Conservation (phyloP, 2,329 filamentous ascomycete species). For the Stachybotrys chartarum region DNA sequence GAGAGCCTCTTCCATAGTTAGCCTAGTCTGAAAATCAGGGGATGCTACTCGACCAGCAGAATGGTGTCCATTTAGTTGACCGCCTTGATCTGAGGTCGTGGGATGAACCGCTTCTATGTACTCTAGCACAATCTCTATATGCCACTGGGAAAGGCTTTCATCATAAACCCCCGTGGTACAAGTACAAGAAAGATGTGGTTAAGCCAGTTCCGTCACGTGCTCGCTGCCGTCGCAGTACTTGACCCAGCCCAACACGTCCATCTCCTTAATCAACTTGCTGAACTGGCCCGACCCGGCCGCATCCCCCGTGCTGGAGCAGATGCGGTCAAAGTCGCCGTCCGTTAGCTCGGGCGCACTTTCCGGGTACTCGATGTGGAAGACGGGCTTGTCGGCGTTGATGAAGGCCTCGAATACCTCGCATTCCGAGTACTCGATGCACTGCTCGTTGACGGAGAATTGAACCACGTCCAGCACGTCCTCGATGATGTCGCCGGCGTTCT, state of each 20-base stretch:
- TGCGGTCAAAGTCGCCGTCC: slow-evolving; percentile 19
- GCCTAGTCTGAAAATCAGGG: too few relatives aligned
- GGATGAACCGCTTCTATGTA: too few relatives aligned
- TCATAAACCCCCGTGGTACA: neutral
- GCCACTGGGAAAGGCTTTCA: neutral
- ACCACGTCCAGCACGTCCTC: slow-evolving; percentile 36
- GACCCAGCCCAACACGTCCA: slow-evolving; percentile 55
- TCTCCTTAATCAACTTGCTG: slow-evolving; percentile 59
- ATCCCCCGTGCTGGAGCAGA: slow-evolving; percentile 29
- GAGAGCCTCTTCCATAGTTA: too few relatives aligned
- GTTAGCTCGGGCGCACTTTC: slow-evolving; percentile 32
- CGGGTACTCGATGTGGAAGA: slow-evolving; percentile 67
- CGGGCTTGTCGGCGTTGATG: slow-evolving; percentile 52
- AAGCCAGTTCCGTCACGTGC: neutral
- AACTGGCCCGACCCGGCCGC: slow-evolving; percentile 40
- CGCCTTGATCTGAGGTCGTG: too few relatives aligned
- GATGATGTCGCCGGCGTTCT: slow-evolving; percentile 59
- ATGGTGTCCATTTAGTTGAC: too few relatives aligned
- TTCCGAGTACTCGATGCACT: slow-evolving; percentile 54
- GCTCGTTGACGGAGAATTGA: slow-evolving; percentile 62
- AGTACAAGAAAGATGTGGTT: neutral
- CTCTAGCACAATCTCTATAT: too few relatives aligned
- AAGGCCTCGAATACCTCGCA: slow-evolving; percentile 51
- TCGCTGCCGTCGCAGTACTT: slow-evolving; percentile 21
- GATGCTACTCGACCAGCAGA: too few relatives aligned